Conservation (phyloP, 305 asterid genomes). For the Solanum hybrid region DNA sequence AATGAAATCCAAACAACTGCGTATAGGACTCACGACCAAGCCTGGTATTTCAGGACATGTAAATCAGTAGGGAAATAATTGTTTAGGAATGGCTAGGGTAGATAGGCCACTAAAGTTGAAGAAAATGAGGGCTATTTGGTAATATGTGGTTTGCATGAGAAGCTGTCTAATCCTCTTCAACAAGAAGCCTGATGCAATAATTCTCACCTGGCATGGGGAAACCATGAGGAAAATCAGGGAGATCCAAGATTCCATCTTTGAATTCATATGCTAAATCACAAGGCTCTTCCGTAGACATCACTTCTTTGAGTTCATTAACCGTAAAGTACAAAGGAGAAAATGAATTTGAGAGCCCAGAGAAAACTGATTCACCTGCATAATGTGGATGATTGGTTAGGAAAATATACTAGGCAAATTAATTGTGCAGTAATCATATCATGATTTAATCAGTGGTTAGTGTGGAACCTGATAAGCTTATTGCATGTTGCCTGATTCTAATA, state of each 20-base stretch:
- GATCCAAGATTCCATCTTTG: slow-evolving; percentile 57
- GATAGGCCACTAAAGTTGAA: neutral
- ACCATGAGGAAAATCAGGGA: slow-evolving; percentile 49
- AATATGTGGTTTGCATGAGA: neutral
- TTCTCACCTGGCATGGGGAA: slow-evolving; percentile 70
- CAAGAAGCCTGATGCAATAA: neutral
- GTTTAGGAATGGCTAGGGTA: neutral
- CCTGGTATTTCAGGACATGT: neutral
- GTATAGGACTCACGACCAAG: neutral
- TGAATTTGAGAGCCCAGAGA: slow-evolving; percentile 39
- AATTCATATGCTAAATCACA: slow-evolving; percentile 84
- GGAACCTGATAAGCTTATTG: neutral
- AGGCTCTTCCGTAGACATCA: slow-evolving; percentile 76
- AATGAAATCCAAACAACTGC: neutral
- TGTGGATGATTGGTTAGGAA: neutral
- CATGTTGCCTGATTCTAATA: neutral
- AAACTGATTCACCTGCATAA: slow-evolving; percentile 42
- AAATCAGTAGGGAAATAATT: neutral
- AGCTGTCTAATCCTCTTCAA: neutral
- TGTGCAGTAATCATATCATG: neutral
- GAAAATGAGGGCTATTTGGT: neutral
- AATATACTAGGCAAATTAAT: neutral
- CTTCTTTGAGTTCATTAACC: slow-evolving; percentile 45
- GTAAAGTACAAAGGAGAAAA: slow-evolving; percentile 55
- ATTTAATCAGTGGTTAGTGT: neutral